These are phyloP conservation scores for Musa itinerans DNA, from an alignment of 176 grass and related monocot species.

Conservation along the genomic window DNA sequence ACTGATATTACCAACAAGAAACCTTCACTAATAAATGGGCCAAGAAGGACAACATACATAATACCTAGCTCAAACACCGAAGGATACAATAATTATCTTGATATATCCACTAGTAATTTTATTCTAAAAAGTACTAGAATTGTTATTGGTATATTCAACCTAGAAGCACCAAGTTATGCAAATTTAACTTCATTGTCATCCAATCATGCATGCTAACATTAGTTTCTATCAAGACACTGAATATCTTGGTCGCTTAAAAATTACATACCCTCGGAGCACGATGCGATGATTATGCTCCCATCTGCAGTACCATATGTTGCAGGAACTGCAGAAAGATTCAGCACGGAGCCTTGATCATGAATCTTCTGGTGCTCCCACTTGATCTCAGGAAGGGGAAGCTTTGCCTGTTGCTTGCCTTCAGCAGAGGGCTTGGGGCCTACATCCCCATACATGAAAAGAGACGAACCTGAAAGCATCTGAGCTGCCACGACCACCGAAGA, in stretches of 20 bases:
- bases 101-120: no score
- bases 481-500: slow-evolving; percentile 79
- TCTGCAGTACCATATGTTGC: slow-evolving; percentile 71
- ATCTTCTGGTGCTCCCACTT: slow-evolving; percentile 87
- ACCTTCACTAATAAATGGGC: no score
- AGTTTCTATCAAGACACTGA: background rate
- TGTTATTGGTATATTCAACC: no score
- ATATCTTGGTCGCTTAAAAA: background rate
- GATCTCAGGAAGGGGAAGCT: slow-evolving; percentile 67
- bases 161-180: no score
- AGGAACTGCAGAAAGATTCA: slow-evolving; percentile 59
- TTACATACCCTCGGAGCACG: slow-evolving; percentile 82
- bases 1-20: no score
- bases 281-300: slow-evolving; percentile 80
- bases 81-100: no score
- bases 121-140: no score
- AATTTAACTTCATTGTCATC: background rate
- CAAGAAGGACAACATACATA: no score
- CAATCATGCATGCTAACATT: background rate
- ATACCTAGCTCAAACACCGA: no score
- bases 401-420: slow-evolving; percentile 50
- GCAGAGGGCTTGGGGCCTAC: slow-evolving; percentile 52
- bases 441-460: slow-evolving; percentile 82
- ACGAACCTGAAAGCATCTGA: slow-evolving; percentile 60
- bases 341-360: slow-evolving; percentile 63